Evolutionary conservation across 2,329 filamentous ascomycete genomes (phyloP).

Genomic region (Aureobasidium leucospermi): DNA sequence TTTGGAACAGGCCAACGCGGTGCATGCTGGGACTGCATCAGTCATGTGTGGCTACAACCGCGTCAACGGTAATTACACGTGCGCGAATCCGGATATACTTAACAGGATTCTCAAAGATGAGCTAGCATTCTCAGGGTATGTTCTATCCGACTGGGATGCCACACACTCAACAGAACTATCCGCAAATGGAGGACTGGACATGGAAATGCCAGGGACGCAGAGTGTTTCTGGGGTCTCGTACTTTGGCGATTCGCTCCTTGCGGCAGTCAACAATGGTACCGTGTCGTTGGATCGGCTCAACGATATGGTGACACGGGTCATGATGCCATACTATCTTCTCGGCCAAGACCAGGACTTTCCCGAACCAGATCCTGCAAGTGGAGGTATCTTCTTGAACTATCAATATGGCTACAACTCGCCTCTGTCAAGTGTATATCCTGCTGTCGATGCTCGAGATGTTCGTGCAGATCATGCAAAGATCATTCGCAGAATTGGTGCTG

Average conservation of each 20-base stretch:
- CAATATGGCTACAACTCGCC: slow-evolving; percentile 49
- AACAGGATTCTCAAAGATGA: slow-evolving; percentile 63
- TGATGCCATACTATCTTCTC: slow-evolving; percentile 43
- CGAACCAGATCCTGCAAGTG: slow-evolving; percentile 38
- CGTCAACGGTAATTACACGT: slow-evolving; percentile 66
- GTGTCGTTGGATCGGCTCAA: slow-evolving; percentile 30
- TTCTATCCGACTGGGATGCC: slow-evolving; percentile 62
- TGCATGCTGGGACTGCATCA: slow-evolving; percentile 49
- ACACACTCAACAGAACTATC: slow-evolving; percentile 54
- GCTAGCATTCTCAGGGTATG: slow-evolving; percentile 59
- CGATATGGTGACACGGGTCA: slow-evolving; percentile 36
- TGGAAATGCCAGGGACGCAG: slow-evolving; percentile 55
- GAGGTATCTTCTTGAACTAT: slow-evolving; percentile 44
- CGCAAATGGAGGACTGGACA: slow-evolving; percentile 54
- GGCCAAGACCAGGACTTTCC: slow-evolving; percentile 38
- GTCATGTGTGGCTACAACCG: slow-evolving; percentile 59
- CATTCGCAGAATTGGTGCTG: slow-evolving; percentile 57
- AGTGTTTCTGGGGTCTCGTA: slow-evolving; percentile 16
- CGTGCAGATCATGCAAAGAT: slow-evolving; percentile 61
- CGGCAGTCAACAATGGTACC: slow-evolving; percentile 22
- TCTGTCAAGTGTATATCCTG: slow-evolving; percentile 19
- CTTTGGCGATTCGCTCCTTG: slow-evolving; percentile 21
- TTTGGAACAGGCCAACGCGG: slow-evolving; percentile 38
- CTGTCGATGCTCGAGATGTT: slow-evolving; percentile 75
- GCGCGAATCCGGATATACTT: slow-evolving; percentile 52